Percentiles rank a stretch among this genome's conserved stretches.
Conservation (phyloP, 1,139 yeast genomes). For the Spathaspora sp. region DNA sequence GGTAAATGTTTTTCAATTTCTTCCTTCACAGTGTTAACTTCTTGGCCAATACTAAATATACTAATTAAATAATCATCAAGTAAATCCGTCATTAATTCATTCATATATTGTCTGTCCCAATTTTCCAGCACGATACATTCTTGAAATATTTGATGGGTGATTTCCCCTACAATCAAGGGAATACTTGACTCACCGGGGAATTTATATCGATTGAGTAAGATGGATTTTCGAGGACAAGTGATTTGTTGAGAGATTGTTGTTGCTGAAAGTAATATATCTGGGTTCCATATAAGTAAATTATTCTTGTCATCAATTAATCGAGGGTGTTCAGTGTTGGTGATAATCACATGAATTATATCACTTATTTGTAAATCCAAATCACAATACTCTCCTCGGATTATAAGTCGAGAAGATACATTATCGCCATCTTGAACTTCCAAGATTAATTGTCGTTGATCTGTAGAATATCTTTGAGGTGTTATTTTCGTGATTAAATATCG, state of each 20-base stretch:
- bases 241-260: conserved; percentile 79
- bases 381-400: conserved; percentile 51
- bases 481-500: conserved; percentile 50
- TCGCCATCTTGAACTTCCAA: conserved; percentile 44
- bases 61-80: conserved; percentile 45
- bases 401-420: conserved; percentile 34
- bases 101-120: conserved; percentile 47
- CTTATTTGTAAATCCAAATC: conserved; percentile 39
- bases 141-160: conserved; percentile 80
- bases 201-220: conserved; percentile 53
- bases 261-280: conserved; percentile 79
- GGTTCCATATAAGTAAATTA: conserved; percentile 73
- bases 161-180: conserved; percentile 71
- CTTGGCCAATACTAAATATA: conserved; percentile 58
- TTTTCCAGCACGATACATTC: conserved; percentile 49
- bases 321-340: conserved; percentile 38
- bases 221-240: conserved; percentile 69
- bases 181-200: conserved; percentile 57
- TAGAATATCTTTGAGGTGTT: conserved; percentile 24
- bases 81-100: conserved; percentile 43
- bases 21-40: conserved; percentile 45
- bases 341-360: conserved; percentile 64
- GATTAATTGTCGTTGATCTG: conserved; percentile 42
- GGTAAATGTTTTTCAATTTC: conserved; percentile 52
- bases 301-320: conserved; percentile 54